Conservation (phyloP, 2,329 filamentous ascomycete genomes). For the Scedosporium boydii region DNA sequence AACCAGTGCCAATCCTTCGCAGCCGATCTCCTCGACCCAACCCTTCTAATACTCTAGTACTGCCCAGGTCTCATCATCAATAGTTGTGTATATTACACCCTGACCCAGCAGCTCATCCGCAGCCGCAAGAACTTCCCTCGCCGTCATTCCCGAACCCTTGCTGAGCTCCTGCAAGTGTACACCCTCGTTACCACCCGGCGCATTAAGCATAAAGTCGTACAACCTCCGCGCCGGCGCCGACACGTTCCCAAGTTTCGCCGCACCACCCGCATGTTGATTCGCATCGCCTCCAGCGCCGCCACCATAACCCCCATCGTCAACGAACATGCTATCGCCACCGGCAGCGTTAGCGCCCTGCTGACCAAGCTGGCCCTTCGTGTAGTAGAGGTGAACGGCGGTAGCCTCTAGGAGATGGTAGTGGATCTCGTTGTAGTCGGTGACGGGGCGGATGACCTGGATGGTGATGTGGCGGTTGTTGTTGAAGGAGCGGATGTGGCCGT, state of each 20-base stretch:
- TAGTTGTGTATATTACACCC: slow-evolving; percentile 78
- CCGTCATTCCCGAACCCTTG: slow-evolving; percentile 51
- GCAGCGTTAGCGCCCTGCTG: slow-evolving; percentile 27
- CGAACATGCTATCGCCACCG: slow-evolving; percentile 44
- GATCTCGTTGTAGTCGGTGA: slow-evolving; percentile 85
- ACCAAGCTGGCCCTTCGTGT: slow-evolving; percentile 58
- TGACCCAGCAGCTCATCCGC: slow-evolving; percentile 68
- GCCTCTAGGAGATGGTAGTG: slow-evolving; percentile 87
- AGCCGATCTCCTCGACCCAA: neutral
- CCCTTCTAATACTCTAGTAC: slow-evolving; percentile 56
- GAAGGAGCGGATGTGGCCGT: slow-evolving; percentile 75
- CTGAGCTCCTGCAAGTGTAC: slow-evolving; percentile 73
- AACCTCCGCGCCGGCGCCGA: slow-evolving; percentile 56
- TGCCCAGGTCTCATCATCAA: slow-evolving; percentile 89
- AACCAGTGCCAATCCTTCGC: neutral
- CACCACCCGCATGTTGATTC: slow-evolving; percentile 15
- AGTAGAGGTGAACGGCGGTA: slow-evolving; percentile 77
- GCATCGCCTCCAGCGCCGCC: slow-evolving; percentile 26
- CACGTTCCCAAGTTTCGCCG: slow-evolving; percentile 34
- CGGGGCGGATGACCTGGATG: slow-evolving; percentile 69
- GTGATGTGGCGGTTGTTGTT: slow-evolving; percentile 74
- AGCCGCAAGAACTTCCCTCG: slow-evolving; percentile 63
- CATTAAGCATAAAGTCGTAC: slow-evolving; percentile 57
- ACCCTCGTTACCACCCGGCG: slow-evolving; percentile 69
- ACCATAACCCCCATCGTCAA: slow-evolving; percentile 38